Evolutionary conservation across 169 alveolate genomes (phyloP).

Genomic region (Hepatocystis sp.): DNA sequence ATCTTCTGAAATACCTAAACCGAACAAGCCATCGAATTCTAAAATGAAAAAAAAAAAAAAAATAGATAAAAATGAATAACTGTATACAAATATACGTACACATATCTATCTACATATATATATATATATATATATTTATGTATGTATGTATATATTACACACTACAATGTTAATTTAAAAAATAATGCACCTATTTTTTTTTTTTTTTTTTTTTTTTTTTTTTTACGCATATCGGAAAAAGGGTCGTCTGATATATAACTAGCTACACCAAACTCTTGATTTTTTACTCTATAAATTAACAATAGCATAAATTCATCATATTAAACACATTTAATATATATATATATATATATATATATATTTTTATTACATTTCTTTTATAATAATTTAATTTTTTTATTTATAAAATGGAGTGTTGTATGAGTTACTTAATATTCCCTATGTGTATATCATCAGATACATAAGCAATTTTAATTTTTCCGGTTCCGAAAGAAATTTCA

Average conservation of each 20-base stretch:
- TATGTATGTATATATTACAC: too few relatives aligned
- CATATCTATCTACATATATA: too few relatives aligned
- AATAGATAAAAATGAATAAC: too few relatives aligned
- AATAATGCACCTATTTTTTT: neutral
- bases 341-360: too few relatives aligned
- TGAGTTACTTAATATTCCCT: slow-evolving; percentile 55
- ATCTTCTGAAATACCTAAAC: slow-evolving; percentile 70
- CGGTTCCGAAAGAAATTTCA: slow-evolving; percentile 65
- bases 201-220: slow-evolving; percentile 12
- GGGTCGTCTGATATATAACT: slow-evolving; percentile 75
- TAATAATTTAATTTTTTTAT: neutral
- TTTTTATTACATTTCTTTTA: too few relatives aligned
- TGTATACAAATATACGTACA: too few relatives aligned
- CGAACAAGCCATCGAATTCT: slow-evolving; percentile 74
- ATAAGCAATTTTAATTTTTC: slow-evolving; percentile 61
- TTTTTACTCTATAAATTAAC: slow-evolving; percentile 34
- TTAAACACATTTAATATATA: too few relatives aligned
- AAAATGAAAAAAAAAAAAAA: slow-evolving; percentile 3
- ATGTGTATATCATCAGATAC: slow-evolving; percentile 63
- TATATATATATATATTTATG: neutral
- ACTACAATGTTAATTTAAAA: too few relatives aligned
- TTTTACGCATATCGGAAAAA: slow-evolving; percentile 71
- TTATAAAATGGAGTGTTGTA: neutral
- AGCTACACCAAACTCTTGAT: slow-evolving; percentile 75
- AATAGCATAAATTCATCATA: too few relatives aligned